Conservation (phyloP, 768 basidiomycete species). For the Boletus edulis region DNA sequence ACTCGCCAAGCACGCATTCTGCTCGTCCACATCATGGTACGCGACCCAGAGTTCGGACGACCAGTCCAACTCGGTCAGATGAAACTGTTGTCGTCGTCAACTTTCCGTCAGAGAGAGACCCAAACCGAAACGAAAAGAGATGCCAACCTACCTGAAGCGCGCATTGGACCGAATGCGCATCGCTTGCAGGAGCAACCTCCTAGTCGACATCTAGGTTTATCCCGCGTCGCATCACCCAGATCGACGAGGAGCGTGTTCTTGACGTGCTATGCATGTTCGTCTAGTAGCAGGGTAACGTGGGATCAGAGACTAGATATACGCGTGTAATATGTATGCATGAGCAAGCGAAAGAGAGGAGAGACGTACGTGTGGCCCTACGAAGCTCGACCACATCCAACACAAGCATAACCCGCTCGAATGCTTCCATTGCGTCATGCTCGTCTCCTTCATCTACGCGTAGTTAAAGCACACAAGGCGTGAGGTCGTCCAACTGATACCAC, state of each 20-base stretch:
- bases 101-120: background rate
- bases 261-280: background rate
- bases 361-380: no score
- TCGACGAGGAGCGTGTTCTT: slow-evolving; percentile 60
- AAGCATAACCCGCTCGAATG: no score
- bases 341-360: no score
- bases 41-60: slow-evolving; percentile 85
- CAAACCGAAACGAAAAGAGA: no score
- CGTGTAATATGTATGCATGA: no score
- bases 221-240: slow-evolving; percentile 66
- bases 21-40: slow-evolving; percentile 85
- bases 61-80: slow-evolving; percentile 94
- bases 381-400: no score
- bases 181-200: no score
- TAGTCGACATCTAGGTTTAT: slow-evolving; percentile 45
- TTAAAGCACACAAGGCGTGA: no score
- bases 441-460: no score
- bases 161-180: slow-evolving; percentile 61
- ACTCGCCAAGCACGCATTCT: slow-evolving; percentile 78
- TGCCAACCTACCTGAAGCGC: slow-evolving; percentile 66
- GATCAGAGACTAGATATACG: background rate
- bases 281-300: background rate
- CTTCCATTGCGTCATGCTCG: no score
- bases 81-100: slow-evolving; percentile 58
- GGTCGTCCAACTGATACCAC: no score